phyloP scores from a whole-genome alignment of 2,329 filamentous ascomycete genomes.

The Xylariaceae sp. region DNA sequence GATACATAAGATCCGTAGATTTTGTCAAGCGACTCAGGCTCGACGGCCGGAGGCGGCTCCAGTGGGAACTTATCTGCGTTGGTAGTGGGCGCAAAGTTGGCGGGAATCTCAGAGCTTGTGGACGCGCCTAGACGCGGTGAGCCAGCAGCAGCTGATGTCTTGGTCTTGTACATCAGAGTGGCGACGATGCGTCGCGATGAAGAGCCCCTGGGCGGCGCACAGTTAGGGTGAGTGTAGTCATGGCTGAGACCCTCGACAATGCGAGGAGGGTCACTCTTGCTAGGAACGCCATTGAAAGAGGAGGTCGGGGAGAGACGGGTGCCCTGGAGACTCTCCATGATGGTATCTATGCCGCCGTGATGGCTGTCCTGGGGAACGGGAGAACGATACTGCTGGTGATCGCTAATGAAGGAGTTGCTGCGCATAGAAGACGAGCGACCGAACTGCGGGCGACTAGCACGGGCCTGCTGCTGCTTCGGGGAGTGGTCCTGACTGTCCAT shows the following conservation, averaged over 20 bases:
- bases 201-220: conserved; percentile 47
- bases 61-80: conserved; percentile 55
- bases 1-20: conserved; percentile 63
- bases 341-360: conserved; percentile 59
- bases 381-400: conserved; percentile 59
- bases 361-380: conserved; percentile 46
- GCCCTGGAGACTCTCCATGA: conserved; percentile 51
- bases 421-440: conserved; percentile 42
- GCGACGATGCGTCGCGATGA: conserved; percentile 51
- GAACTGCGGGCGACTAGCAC: conserved; percentile 43
- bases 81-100: conserved; percentile 55
- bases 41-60: conserved; percentile 49
- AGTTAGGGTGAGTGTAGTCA: conserved; percentile 59
- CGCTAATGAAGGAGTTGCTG: conserved; percentile 57
- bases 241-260: conserved; percentile 60
- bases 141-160: conserved; percentile 28
- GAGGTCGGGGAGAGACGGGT: conserved; percentile 38
- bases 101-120: conserved; percentile 40
- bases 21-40: conserved; percentile 57
- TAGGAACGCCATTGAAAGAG: conserved; percentile 54
- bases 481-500: conserved; percentile 29
- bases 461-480: conserved; percentile 20
- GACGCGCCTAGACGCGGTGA: conserved; percentile 35
- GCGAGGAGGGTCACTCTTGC: conserved; percentile 48
- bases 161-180: conserved; percentile 58